A percentile compares a stretch with the other conserved stretches of the same genome.
Conservation (phyloP, 495 filamentous ascomycete species). For the Daldinia childiae region DNA sequence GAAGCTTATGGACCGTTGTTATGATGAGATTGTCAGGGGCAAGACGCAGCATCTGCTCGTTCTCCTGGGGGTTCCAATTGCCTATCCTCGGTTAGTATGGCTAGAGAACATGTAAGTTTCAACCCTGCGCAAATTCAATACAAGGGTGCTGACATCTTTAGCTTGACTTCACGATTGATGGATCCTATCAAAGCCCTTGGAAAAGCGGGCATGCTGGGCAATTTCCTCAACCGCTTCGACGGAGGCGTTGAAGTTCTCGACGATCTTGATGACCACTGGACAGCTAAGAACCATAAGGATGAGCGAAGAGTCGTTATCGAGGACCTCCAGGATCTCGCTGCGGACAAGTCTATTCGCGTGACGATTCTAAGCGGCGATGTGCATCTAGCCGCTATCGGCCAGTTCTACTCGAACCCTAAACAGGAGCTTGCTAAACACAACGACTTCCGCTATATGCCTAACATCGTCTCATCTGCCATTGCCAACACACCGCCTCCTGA, state of each 20-base stretch:
- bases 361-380: conserved; percentile 93
- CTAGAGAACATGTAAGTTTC: conserved; percentile 70
- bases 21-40: conserved; percentile 80
- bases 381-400: conserved; percentile 89
- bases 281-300: conserved; percentile 88
- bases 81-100: conserved; percentile 88
- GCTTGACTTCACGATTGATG: conserved; percentile 83
- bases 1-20: conserved; percentile 83
- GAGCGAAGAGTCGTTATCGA: conserved; percentile 89
- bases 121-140: neutral
- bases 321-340: conserved; percentile 89
- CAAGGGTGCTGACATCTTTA: conserved; percentile 47
- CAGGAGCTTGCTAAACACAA: conserved; percentile 79
- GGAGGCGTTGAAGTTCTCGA: conserved; percentile 94
- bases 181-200: conserved; percentile 89
- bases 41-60: conserved; percentile 91
- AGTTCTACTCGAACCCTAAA: conserved; percentile 91
- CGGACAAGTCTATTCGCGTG: conserved; percentile 88
- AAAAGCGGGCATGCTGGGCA: conserved; percentile 79
- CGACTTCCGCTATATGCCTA: conserved; percentile 93
- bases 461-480: conserved; percentile 83
- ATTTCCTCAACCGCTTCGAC: conserved; percentile 87
- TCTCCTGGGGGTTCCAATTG: conserved; percentile 84
- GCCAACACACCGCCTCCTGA: conserved; percentile 93
- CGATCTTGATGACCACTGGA: conserved; percentile 96